Base-by-base conservation (phyloP, 2,329 filamentous ascomycete species). In the Fusarium xyrophilum region DNA sequence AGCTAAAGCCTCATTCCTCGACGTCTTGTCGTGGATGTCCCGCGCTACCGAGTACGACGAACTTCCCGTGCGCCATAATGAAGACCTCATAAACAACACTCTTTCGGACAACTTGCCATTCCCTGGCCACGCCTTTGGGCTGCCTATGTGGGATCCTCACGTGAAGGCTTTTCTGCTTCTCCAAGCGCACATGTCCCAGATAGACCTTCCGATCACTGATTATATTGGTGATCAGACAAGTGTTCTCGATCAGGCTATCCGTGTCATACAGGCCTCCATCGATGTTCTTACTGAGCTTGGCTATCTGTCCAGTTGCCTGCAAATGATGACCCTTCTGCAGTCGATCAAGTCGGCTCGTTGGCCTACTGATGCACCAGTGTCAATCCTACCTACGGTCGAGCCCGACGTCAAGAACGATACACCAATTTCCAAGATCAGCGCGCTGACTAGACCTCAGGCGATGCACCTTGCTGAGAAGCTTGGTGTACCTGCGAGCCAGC, bases 121-220 rank as follows among this genome's bases (percentile, higher is more conserved):
- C 63, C 80, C 84, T 1, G 86, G 83, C 8, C 80, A 80, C 21
- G 78, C 81, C 7, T 88, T 96, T 54, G 89, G 89, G 13, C 82
- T 97, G 40, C 95, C 95, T 3, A 92, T 99, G 89, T 99, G 96
- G 96, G 96, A 99, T 81, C 96, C 96, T 0, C 96, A 99, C 76
- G 93, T 98, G 76, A 99, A 99, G 79, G 89, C 96, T 0, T 98
- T 97, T 82, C 82, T 99, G 38, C 85, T 99, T 3, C 85, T 99
- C 0, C 96, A 99, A 79, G 93, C 96, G 1, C 93, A 97, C 80
- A 97, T 99, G 88, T 93, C 92, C 23, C 91, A 95, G 60, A 91
- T 98, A 70, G 89, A 95, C 56, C 88, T 99, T 6, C 96, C 96
- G 6, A 97, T 99, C 60, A 91, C 92, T 1, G 96, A 99, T 84